A percentile compares a stretch with the other conserved stretches of the same genome.
Conservation (phyloP, 2,329 filamentous ascomycete species). For the Microdochium paspali region DNA sequence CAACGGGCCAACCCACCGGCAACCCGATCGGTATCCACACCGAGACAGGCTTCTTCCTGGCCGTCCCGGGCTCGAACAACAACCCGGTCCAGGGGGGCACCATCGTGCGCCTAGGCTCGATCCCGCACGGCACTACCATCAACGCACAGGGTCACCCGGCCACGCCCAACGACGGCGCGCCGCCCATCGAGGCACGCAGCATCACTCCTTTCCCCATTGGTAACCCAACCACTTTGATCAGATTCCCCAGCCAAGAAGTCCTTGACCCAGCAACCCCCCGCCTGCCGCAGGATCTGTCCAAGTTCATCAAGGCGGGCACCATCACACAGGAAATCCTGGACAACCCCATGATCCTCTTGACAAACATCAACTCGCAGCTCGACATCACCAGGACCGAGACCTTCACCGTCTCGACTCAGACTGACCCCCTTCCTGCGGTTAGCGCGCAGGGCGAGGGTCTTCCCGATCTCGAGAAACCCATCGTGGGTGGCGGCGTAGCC, state of each 20-base stretch:
- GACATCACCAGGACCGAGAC: conserved; percentile 18
- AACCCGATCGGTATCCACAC: conserved; percentile 24
- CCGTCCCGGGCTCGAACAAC: conserved; percentile 19
- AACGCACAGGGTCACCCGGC: conserved; percentile 24
- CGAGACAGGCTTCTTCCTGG: conserved; percentile 29
- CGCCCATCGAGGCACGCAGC: not conserved
- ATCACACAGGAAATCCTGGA: conserved; percentile 21
- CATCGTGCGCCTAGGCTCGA: conserved; percentile 27
- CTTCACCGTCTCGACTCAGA: conserved; percentile 18
- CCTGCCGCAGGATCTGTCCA: conserved; percentile 17
- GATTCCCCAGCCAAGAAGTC: not conserved
- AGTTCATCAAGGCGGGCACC: conserved; percentile 16
- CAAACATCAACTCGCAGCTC: conserved; percentile 17
- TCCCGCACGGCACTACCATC: conserved; percentile 32
- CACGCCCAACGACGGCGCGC: not conserved
- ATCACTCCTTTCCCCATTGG: not conserved
- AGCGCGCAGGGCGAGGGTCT: conserved; percentile 1
- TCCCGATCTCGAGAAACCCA: not conserved
- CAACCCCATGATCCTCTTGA: conserved; percentile 18
- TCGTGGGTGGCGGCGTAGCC: conserved; percentile 18
- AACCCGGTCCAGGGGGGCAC: conserved; percentile 9
- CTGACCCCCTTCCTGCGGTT: not conserved
- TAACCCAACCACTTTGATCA: not conserved
- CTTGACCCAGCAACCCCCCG: conserved; percentile 10
- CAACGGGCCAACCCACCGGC: conserved; percentile 11